phyloP scores from a whole-genome alignment of 192 early-diverging fungal genomes.

The Coemansia pectinata region DNA sequence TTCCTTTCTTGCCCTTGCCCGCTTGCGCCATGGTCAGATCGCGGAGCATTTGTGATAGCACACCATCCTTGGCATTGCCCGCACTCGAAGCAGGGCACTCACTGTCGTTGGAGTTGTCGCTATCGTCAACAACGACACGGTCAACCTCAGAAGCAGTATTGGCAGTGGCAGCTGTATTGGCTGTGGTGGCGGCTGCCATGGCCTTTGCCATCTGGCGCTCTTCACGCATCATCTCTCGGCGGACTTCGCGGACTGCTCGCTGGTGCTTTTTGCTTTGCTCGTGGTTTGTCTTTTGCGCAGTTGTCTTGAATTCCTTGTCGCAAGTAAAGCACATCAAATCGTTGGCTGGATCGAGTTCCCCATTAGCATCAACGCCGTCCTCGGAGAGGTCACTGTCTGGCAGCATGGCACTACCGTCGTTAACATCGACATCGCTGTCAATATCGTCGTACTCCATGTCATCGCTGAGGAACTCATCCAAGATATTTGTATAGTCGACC shows the following conservation, averaged over 20 bases:
- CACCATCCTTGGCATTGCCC: slow-evolving; percentile 8
- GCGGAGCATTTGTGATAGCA: slow-evolving; percentile 49
- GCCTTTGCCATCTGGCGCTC: slow-evolving; percentile 54
- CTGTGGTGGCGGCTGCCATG: slow-evolving; percentile 10
- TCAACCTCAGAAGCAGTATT: not conserved
- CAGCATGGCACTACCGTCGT: slow-evolving; percentile 3
- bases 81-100: slow-evolving; percentile 9
- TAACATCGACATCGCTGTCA: slow-evolving; percentile 12
- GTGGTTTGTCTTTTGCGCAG: slow-evolving; percentile 81
- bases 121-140: not conserved
- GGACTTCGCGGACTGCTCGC: slow-evolving; percentile 73
- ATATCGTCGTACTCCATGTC: slow-evolving; percentile 40
- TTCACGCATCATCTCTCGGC: slow-evolving; percentile 73
- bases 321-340: slow-evolving; percentile 85
- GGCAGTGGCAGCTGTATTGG: not conserved
- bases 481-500: slow-evolving; percentile 54
- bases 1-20: slow-evolving; percentile 38
- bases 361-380: slow-evolving; percentile 12
- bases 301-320: slow-evolving; percentile 83
- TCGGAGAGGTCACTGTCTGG: slow-evolving; percentile 5
- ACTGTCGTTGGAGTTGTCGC: not conserved
- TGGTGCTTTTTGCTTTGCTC: slow-evolving; percentile 85
- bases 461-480: slow-evolving; percentile 48
- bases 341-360: slow-evolving; percentile 58
- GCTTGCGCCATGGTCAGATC: slow-evolving; percentile 39